Evolutionary conservation across 1,284 basidiomycete genomes (phyloP).

Genomic region (Ganoderma resinaceum): DNA sequence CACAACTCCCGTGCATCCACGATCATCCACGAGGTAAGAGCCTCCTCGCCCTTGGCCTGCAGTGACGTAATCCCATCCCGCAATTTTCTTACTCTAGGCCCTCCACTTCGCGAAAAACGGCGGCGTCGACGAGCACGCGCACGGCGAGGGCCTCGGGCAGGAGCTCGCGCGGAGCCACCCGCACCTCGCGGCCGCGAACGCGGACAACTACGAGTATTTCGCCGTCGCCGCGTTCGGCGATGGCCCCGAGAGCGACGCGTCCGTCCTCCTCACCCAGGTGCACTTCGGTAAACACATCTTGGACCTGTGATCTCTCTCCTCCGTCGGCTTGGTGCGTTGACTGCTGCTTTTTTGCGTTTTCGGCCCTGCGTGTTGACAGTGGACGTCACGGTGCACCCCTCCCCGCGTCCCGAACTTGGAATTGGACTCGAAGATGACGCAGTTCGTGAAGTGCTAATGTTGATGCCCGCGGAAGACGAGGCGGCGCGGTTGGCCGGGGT

Average conservation of each 20-base stretch:
- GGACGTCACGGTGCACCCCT: neutral
- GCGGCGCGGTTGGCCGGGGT: neutral
- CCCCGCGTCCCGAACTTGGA: neutral
- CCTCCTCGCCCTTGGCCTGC: neutral
- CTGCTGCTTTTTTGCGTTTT: too few relatives aligned
- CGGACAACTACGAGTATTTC: slow-evolving; percentile 16
- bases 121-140: slow-evolving; percentile 52
- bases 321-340: neutral
- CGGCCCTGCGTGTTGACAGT: neutral
- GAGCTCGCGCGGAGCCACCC: slow-evolving; percentile 49
- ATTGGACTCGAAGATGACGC: neutral
- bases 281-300: slow-evolving; percentile 9
- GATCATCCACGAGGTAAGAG: slow-evolving; percentile 39
- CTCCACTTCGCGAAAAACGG: slow-evolving; percentile 56
- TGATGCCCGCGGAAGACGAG: neutral
- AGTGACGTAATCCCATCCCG: neutral
- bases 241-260: slow-evolving; percentile 3
- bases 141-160: slow-evolving; percentile 50
- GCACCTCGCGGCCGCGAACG: slow-evolving; percentile 38
- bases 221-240: slow-evolving; percentile 12
- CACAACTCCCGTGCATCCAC: slow-evolving; percentile 51
- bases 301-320: slow-evolving; percentile 1
- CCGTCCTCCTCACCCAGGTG: slow-evolving; percentile 10
- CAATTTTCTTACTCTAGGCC: slow-evolving; percentile 30
- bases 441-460: neutral